A percentile compares a stretch with the other conserved stretches of the same genome.
phyloP scores from a whole-genome alignment of 2,329 filamentous ascomycete genomes.

The Aureobasidium zeae region DNA sequence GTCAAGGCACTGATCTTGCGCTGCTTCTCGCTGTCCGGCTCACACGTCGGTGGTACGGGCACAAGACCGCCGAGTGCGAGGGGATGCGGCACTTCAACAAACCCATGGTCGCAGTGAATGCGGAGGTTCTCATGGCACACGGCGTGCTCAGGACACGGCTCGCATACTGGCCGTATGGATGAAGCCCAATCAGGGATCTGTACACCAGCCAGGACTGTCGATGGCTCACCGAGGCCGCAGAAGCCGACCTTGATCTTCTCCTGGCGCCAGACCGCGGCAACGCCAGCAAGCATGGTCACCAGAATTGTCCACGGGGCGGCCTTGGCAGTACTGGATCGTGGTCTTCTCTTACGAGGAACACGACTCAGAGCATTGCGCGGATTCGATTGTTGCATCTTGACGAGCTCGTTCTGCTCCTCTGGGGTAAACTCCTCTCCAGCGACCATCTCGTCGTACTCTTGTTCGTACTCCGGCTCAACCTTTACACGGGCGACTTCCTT shows the following conservation, averaged over 20 bases:
- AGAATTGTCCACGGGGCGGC: slow-evolving; percentile 64
- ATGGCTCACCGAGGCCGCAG: slow-evolving; percentile 67
- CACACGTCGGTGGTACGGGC: slow-evolving; percentile 82
- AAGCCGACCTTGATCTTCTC: slow-evolving; percentile 96
- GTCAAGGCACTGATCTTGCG: slow-evolving; percentile 79
- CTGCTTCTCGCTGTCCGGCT: slow-evolving; percentile 88
- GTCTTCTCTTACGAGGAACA: slow-evolving; percentile 9
- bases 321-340: slow-evolving; percentile 38
- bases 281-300: slow-evolving; percentile 58
- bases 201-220: slow-evolving; percentile 49
- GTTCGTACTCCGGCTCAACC: slow-evolving; percentile 13
- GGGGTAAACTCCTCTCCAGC: slow-evolving; percentile 89
- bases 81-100: slow-evolving; percentile 75
- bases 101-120: slow-evolving; percentile 76
- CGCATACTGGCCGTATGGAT: slow-evolving; percentile 68
- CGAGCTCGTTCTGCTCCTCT: slow-evolving; percentile 73
- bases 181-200: slow-evolving; percentile 65
- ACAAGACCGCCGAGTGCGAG: slow-evolving; percentile 70
- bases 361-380: slow-evolving; percentile 2
- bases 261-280: slow-evolving; percentile 77
- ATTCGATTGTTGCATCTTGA: slow-evolving; percentile 33
- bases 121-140: slow-evolving; percentile 73
- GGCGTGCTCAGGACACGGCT: slow-evolving; percentile 82
- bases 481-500: slow-evolving; percentile 42
- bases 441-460: slow-evolving; percentile 41